phyloP scores from a whole-genome alignment of 495 filamentous ascomycete genomes.

The Thermothielavioides terrestris region DNA sequence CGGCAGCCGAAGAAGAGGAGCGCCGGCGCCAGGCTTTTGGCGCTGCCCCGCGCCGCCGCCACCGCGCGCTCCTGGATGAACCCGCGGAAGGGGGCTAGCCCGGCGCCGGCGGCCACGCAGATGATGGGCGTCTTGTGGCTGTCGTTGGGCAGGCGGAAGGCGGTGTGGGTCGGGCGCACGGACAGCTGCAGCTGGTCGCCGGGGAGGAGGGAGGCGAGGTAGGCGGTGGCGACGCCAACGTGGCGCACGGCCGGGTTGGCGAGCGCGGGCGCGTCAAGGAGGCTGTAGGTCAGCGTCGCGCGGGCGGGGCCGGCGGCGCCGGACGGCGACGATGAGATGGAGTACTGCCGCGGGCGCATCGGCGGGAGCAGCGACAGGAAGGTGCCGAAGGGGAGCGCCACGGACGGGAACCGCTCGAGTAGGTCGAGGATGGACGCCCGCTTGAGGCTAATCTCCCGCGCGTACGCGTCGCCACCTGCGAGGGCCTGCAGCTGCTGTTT shows the following conservation, averaged over 20 bases:
- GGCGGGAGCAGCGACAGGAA: conserved; percentile 65
- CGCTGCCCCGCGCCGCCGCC: conserved; percentile 44
- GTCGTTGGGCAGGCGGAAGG: conserved; percentile 55
- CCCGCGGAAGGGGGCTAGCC: conserved; percentile 61
- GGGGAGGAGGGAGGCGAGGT: conserved; percentile 48
- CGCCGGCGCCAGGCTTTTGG: conserved; percentile 47
- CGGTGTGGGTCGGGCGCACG: conserved; percentile 48
- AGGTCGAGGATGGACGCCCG: conserved; percentile 58
- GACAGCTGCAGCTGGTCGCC: conserved; percentile 56
- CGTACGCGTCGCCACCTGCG: conserved; percentile 43
- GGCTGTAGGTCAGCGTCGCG: conserved; percentile 58
- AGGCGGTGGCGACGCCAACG: conserved; percentile 52
- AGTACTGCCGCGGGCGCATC: conserved; percentile 69
- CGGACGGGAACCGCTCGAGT: conserved; percentile 48
- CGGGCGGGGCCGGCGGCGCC: conserved; percentile 45
- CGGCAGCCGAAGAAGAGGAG: conserved; percentile 59
- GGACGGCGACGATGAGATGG: conserved; percentile 67
- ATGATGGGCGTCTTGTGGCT: conserved; percentile 53
- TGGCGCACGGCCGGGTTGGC: conserved; percentile 38
- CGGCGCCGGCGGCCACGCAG: conserved; percentile 48
- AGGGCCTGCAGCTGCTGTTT: conserved; percentile 39
- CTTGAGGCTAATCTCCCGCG: conserved; percentile 44
- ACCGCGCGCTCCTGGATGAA: conserved; percentile 61
- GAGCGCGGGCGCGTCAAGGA: conserved; percentile 51
- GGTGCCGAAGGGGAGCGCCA: conserved; percentile 48